A percentile compares a stretch with the other conserved stretches of the same genome.
Evolutionary conservation across 2,329 filamentous ascomycete species (phyloP).

Genomic region (Emergomyces pasteurianus): DNA sequence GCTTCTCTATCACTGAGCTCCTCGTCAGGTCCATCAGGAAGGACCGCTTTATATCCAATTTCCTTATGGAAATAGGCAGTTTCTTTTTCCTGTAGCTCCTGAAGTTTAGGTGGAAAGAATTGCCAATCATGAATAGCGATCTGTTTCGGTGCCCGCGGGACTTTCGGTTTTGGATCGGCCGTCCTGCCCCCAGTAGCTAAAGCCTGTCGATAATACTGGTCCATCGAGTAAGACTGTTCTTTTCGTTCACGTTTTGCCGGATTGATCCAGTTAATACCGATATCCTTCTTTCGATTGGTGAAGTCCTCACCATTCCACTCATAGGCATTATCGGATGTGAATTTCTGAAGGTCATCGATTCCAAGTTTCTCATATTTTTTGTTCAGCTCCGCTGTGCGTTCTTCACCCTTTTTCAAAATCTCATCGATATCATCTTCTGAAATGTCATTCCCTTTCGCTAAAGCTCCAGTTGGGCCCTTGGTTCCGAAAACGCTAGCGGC

Average conservation of each 20-base stretch:
- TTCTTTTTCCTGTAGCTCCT: conserved; percentile 88
- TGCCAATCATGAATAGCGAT: conserved; percentile 90
- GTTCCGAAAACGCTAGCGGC: conserved; percentile 85
- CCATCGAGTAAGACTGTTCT: conserved; percentile 95
- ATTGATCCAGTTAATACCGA: conserved; percentile 93
- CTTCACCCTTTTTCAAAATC: conserved; percentile 76
- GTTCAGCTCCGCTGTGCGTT: conserved; percentile 79
- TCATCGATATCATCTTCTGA: conserved; percentile 82
- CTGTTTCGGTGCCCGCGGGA: conserved; percentile 90
- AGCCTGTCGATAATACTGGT: conserved; percentile 93
- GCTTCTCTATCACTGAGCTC: conserved; percentile 74
- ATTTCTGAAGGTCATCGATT: conserved; percentile 94
- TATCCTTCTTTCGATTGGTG: conserved; percentile 79
- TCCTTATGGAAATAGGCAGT: conserved; percentile 94
- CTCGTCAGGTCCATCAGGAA: conserved; percentile 83
- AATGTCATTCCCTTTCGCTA: conserved; percentile 52
- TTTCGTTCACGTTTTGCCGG: conserved; percentile 97
- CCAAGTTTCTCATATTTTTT: conserved; percentile 94
- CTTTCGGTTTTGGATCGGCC: conserved; percentile 82
- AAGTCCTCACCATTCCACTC: conserved; percentile 99
- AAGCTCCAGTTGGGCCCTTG: conserved; percentile 51
- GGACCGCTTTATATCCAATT: conserved; percentile 84
- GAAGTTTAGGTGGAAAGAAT: conserved; percentile 77
- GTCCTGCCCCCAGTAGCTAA: conserved; percentile 68
- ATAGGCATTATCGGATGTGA: conserved; percentile 92